Evolutionary conservation across 108 stramenopile species (phyloP).

Genomic region (Chaetoceros muelleri): DNA sequence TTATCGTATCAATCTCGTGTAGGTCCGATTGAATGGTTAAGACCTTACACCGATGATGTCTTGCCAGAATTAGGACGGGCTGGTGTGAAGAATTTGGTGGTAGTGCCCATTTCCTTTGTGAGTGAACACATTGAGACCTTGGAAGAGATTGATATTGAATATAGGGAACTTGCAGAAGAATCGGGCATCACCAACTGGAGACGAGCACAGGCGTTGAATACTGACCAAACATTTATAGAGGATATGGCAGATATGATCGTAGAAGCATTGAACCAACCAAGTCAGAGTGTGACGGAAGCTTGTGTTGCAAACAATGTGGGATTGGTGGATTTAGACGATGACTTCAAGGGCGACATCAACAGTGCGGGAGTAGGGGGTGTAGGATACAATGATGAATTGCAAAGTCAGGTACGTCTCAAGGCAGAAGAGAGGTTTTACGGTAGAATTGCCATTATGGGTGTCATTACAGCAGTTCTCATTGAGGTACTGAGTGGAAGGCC

Average conservation of each 20-base stretch:
- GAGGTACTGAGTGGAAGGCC: conserved; percentile 30
- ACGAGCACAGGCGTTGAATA: conserved; percentile 92
- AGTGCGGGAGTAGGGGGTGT: conserved; percentile 66
- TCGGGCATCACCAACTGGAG: conserved; percentile 86
- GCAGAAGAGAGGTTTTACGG: conserved; percentile 41
- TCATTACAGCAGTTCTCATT: conserved; percentile 28
- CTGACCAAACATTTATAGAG: conserved; percentile 80
- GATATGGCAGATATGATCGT: conserved; percentile 96
- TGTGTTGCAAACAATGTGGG: conserved; percentile 83
- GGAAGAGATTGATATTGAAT: conserved; percentile 99
- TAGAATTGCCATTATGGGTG: conserved; percentile 47
- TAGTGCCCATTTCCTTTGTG: conserved; percentile 97
- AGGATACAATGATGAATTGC: conserved; percentile 44
- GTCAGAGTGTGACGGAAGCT: conserved; percentile 72
- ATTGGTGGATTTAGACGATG: conserved; percentile 48
- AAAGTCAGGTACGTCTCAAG: conserved; percentile 14
- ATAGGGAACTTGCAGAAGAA: conserved; percentile 93
- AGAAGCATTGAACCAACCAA: conserved; percentile 68
- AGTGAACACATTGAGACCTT: conserved; percentile 99
- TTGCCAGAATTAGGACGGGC: conserved; percentile 77
- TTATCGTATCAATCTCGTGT: conserved; percentile 91
- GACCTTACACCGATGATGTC: conserved; percentile 95
- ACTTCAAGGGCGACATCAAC: conserved; percentile 37
- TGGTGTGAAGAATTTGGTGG: conserved; percentile 91
- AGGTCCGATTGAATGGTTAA: conserved; percentile 97